Base-by-base conservation (phyloP, 2,329 filamentous ascomycete genomes). In the Alternaria hordeiaustralica region DNA sequence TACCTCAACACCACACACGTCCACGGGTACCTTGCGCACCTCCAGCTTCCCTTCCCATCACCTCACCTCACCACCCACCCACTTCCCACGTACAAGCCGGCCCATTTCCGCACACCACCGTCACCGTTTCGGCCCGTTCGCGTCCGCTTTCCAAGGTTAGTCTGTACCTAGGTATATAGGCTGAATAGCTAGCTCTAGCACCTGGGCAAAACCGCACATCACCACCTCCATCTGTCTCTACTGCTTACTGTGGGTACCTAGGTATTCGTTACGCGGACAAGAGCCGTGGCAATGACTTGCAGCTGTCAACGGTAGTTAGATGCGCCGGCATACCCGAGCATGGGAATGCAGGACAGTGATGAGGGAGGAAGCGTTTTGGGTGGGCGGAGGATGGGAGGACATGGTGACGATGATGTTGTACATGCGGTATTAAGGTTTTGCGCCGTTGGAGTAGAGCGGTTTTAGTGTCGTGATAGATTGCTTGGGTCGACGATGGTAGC, bases 401-500 rank as follows among this genome's bases (percentile, higher is more conserved):
- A 5, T 9, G 7, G 33, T 36, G 33, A 9, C 33, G 33, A 36
- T 9, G 15, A 36, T 36, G 33, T 36, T 36, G 33, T n/a, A 36
- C 7, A 36, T 36, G 3, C 15, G 33, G 8, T 36, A n/a, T n/a
- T 36, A 26, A n/a, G 15, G 33, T 36, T 36, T 36, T 8, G 33
- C 33, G 33, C 33, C 33, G 33, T 36, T 36, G 33, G 33, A 36
- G 33, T 36, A 36, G 33, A n/a, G 15, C 15, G 2, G 1, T 36
- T 36, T 36, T 36, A 36, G 33, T 36, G 33, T 5, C 33, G 15
- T 36, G 33, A n/a, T 36, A 3, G 33, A 36, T 36, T 36, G 33
- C 0, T 0, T 5, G 0, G 33, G 4, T 9, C 33, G 4, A 5
- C 0, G 33, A n/a, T 36, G 4, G 33, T 36, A 8, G 30, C 30